phyloP scores from a whole-genome alignment of 1,284 basidiomycete species.

The Trichosporon coremiiforme region DNA sequence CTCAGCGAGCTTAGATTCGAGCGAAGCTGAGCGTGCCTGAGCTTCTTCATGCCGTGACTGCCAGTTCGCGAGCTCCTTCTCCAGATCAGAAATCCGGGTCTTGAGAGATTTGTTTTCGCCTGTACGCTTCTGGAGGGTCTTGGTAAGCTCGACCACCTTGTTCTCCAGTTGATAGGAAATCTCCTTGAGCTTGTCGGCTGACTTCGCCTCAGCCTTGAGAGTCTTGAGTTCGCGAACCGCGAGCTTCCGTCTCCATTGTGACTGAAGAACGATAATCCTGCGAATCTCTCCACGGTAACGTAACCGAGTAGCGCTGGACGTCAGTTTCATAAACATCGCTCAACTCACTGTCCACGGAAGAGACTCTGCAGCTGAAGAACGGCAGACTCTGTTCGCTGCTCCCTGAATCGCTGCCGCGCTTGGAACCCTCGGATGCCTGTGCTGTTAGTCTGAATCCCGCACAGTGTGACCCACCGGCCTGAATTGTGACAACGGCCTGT shows the following conservation, averaged over 20 bases:
- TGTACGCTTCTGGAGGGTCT: constrained; percentile 87
- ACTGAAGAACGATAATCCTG: constrained; percentile 83
- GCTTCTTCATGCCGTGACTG: constrained; percentile 84
- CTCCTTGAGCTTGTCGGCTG: constrained; percentile 97
- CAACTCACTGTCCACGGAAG: constrained; percentile 82
- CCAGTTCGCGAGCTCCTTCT: constrained; percentile 83
- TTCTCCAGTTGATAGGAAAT: constrained; percentile 98
- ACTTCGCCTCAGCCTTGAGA: constrained; percentile 88
- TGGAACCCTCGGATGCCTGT: constrained; percentile 80
- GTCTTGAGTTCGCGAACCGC: constrained; percentile 82
- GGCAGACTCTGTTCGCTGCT: constrained; percentile 66
- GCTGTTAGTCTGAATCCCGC: not conserved
- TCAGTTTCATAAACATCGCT: not conserved
- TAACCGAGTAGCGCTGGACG: constrained; percentile 66
- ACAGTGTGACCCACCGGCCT: constrained; percentile 73
- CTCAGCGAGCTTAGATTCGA: constrained; percentile 70
- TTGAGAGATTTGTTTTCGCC: constrained; percentile 89
- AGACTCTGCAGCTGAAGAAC: constrained; percentile 79
- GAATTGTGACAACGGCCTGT: constrained; percentile 70
- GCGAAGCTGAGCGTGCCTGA: constrained; percentile 73
- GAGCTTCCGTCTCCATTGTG: constrained; percentile 83
- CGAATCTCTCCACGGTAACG: constrained; percentile 68
- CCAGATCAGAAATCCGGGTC: constrained; percentile 71
- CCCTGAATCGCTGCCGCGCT: constrained; percentile 68
- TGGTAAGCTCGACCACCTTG: constrained; percentile 98